Evolutionary conservation across 2,329 filamentous ascomycete genomes (phyloP).

Genomic region (Fusarium oligoseptatum): DNA sequence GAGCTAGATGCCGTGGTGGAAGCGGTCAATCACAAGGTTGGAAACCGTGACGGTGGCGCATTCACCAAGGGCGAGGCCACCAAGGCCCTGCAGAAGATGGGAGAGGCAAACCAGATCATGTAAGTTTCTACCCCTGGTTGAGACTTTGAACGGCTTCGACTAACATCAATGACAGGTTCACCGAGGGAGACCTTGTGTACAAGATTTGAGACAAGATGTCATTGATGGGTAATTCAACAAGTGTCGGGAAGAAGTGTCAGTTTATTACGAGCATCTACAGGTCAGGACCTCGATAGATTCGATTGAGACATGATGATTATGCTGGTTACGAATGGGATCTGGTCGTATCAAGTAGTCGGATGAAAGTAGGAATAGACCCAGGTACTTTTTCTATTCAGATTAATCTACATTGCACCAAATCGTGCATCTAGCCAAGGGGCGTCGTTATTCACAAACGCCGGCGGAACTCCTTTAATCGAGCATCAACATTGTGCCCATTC

Average conservation of each 20-base stretch:
- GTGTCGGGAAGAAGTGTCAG: constrained; percentile 18
- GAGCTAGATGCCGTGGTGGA: constrained; percentile 79
- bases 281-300: constrained; percentile 2
- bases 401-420: constrained; percentile 20
- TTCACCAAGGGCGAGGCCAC: constrained; percentile 82
- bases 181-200: constrained; percentile 75
- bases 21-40: constrained; percentile 82
- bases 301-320: constrained; percentile 18
- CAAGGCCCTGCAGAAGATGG: constrained; percentile 83
- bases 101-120: constrained; percentile 92
- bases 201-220: constrained; percentile 67
- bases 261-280: constrained; percentile 5
- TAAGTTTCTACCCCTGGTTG: constrained; percentile 62
- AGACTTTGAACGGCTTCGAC: constrained; percentile 2
- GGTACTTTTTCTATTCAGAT: constrained; percentile 24
- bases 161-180: constrained; percentile 59
- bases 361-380: constrained; percentile 20
- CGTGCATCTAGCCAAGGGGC: constrained; percentile 1
- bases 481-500: constrained; percentile 69
- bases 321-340: constrained; percentile 2
- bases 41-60: constrained; percentile 62
- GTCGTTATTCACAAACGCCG: constrained; percentile 50
- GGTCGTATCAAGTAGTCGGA: constrained; percentile 14
- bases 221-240: constrained; percentile 10
- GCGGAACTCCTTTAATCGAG: constrained; percentile 66